phyloP scores from a whole-genome alignment of 345 rosid genomes.

The Moringa oleifera region DNA sequence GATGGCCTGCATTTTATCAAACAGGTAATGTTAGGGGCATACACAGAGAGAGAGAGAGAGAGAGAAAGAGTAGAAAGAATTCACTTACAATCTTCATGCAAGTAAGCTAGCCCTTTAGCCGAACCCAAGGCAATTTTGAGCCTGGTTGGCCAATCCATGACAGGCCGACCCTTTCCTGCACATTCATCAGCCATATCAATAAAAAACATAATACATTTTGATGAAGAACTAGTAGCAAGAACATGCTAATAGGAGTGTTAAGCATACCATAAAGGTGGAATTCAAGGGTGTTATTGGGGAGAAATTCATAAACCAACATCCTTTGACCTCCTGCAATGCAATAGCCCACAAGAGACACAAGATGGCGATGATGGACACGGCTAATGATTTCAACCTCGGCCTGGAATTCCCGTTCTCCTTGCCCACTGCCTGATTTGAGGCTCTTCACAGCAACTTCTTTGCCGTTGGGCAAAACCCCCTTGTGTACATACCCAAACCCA shows the following conservation, averaged over 20 bases:
- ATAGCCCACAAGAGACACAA: conserved; percentile 87
- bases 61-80: neutral
- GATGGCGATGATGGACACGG: conserved; percentile 90
- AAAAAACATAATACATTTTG: no score
- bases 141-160: conserved; percentile 69
- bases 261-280: conserved; percentile 64
- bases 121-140: conserved; percentile 82
- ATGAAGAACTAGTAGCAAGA: no score
- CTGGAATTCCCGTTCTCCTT: conserved; percentile 75
- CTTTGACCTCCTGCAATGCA: conserved; percentile 50
- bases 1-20: conserved; percentile 57
- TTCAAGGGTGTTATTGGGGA: conserved; percentile 73
- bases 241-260: neutral
- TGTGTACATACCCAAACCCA: conserved; percentile 84
- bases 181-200: neutral
- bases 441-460: conserved; percentile 87
- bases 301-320: conserved; percentile 66
- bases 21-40: neutral
- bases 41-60: conserved; percentile 1
- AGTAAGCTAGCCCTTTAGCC: conserved; percentile 89
- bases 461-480: conserved; percentile 65
- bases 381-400: conserved; percentile 92
- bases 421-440: conserved; percentile 72
- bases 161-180: conserved; percentile 56
- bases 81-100: conserved; percentile 91